Conservation (phyloP, 768 basidiomycete genomes). For the Boletus reticulatus region DNA sequence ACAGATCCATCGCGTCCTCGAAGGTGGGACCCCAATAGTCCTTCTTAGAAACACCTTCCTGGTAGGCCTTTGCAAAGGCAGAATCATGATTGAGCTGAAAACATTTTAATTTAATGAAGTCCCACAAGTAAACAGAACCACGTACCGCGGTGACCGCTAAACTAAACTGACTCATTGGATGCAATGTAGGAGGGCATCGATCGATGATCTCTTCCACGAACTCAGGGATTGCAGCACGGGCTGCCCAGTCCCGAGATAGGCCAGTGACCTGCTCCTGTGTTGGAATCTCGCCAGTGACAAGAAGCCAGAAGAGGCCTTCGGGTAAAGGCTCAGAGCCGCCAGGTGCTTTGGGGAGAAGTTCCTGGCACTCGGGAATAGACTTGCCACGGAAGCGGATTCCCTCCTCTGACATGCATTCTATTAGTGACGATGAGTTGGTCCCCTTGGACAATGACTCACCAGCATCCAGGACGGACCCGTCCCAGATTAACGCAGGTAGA, state of each 20-base stretch:
- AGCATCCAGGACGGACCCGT: conserved; percentile 95
- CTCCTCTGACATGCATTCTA: conserved; percentile 56
- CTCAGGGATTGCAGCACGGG: conserved; percentile 84
- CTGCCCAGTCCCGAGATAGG: conserved; percentile 93
- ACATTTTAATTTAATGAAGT: conserved; percentile 2
- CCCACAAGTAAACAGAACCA: conserved; percentile 3
- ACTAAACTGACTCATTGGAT: conserved; percentile 99
- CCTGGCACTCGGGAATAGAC: conserved; percentile 88
- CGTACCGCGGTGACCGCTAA: conserved; percentile 90
- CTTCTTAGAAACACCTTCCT: conserved; percentile 87
- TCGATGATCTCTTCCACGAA: conserved; percentile 98
- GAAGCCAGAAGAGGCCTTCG: conserved; percentile 93
- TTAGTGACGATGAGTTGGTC: not conserved
- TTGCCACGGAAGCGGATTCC: conserved; percentile 98
- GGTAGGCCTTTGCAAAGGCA: conserved; percentile 93
- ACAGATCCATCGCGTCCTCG: conserved; percentile 89
- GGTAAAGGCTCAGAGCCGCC: conserved; percentile 90
- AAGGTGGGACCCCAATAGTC: conserved; percentile 97
- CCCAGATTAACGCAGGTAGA: conserved; percentile 95
- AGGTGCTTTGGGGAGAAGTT: conserved; percentile 84
- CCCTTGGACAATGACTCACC: conserved; percentile 41
- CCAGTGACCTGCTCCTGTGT: conserved; percentile 84
- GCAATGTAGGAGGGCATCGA: conserved; percentile 87
- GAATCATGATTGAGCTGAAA: conserved; percentile 88
- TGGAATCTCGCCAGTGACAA: conserved; percentile 93